Evolutionary conservation across 1,284 basidiomycete genomes (phyloP).

Genomic region (Apiotrichum sp.): DNA sequence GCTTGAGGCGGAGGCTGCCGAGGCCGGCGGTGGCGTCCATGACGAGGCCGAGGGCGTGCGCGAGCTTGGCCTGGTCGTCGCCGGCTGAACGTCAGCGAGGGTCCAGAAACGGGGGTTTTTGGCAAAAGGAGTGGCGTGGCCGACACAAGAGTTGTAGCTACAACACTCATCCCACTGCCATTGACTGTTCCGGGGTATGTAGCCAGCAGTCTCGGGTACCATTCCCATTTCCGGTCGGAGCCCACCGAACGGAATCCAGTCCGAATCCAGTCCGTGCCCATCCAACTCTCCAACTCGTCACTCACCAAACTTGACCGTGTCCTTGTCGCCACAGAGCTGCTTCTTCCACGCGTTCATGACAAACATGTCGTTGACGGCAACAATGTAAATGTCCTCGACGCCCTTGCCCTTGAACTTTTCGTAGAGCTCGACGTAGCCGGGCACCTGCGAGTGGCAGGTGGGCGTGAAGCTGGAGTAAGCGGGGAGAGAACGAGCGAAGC

Average conservation of each 20-base stretch:
- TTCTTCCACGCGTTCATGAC: constrained; percentile 62
- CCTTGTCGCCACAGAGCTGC: constrained; percentile 49
- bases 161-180: background rate
- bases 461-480: constrained; percentile 54
- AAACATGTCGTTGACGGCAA: constrained; percentile 67
- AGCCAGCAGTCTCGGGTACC: no score
- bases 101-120: no score
- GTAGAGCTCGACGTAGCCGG: constrained; percentile 59
- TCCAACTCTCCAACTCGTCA: background rate
- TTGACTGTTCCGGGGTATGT: no score
- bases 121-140: no score
- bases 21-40: constrained; percentile 60
- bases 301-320: constrained; percentile 41
- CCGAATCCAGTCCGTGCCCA: no score
- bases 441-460: constrained; percentile 55
- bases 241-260: no score
- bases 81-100: constrained; percentile 48
- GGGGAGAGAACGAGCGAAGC: background rate
- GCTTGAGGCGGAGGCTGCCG: constrained; percentile 62
- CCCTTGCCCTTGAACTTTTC: constrained; percentile 63
- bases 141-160: no score
- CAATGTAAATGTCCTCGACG: constrained; percentile 61
- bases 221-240: no score
- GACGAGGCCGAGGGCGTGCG: constrained; percentile 56
- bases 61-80: constrained; percentile 60